Base-by-base conservation (phyloP, 2,329 filamentous ascomycete species). In the Ascomycota sp. region DNA sequence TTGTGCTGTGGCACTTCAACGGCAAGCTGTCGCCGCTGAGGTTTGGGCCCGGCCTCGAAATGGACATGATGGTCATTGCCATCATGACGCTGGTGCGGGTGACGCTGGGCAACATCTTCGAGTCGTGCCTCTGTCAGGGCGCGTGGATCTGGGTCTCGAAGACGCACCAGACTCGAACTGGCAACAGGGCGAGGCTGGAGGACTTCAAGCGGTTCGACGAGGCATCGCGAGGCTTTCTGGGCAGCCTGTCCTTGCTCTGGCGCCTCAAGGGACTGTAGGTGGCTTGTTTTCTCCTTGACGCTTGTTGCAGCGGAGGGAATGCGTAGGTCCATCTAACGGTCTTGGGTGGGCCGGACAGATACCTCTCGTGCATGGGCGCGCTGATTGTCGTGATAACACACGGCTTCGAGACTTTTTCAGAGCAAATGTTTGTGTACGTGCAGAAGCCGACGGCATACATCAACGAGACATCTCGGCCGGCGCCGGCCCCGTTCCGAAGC, bases 121-220 rank as follows among this genome's bases (percentile, higher is more conserved):
- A 54, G 32, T 42, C 44, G 1, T 48, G 46, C 27, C 34, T 55
- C 27, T 47, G 49, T 32, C 52, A 56, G 35, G 48, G 42, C 9
- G 51, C 51, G 7, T 56, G 52, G 52, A 49, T 55, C 6, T 55
- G 51, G 51, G 46, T 53, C 1, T 49, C 49, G 4, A 45, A 49
- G 19, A 43, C 44, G 12, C 45, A 48, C n/a, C 46, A 50, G 33
- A 27, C 32, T 10, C 36, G 45, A 9, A 45, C 46, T 3, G 43
- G 39, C 2, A 45, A 43, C 5, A 41, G 43, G n/a, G 51, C 52
- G 1, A 42, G 39, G 8, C 33, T 55, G 5, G 45, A 48, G 19
- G 52, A 55, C 34, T 53, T 55, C 40, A 51, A 50, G 28, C 39
- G 53, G 34, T 55, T 55, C 33, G 47, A 50, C 28, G 51, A 52